Evolutionary conservation across 495 filamentous ascomycete genomes (phyloP), one percentile per base, ranked within the genome.

Genomic region (Poronia punctata): DNA sequence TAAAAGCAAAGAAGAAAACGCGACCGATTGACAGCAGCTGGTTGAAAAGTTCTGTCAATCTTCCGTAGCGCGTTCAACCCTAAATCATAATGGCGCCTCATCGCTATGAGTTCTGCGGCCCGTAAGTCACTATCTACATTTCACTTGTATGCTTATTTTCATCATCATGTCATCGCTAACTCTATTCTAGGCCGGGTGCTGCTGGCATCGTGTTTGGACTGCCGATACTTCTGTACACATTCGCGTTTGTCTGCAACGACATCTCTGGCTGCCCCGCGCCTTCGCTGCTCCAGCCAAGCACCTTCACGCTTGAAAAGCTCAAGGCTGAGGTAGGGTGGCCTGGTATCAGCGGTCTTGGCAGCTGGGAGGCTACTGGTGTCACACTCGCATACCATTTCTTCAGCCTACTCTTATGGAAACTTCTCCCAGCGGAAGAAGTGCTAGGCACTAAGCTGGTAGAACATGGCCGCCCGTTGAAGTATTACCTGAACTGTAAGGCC

Each of bases 201-300:
- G 70, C 80, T 29, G 76, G 62, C 29, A 82, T 95, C 41, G 79
- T 79, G 22, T 75, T 92, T 48, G 83, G 80, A 18, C 78, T 94
- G 9, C 90, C 92, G 0, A 19, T 84, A 12, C 62, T 86, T 31
- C 71, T 84, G 51, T 95, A 90, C 61, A 51, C 73, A 39, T 75
- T 87, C 50, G 68, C 79, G 24, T 95, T 96, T 56, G 64, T 86
- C 49, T 96, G 92, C 73, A 97, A 95, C 57, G 92, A 95, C 56
- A 61, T 88, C 45, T 79, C 86, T 19, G 92, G 93, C 38, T 97
- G 93, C 51, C 93, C 92, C 9, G 79, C 85, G 5, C 86, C 89
- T 7, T 89, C 82, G n/a, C 68, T 92, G 18, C 74, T 95, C 34
- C 71, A 75, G 38, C 88, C 89, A 22, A 80, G 75, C 30, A 79